Evolutionary conservation across 768 basidiomycete genomes (phyloP).

Genomic region (Rhodotorula graminis): DNA sequence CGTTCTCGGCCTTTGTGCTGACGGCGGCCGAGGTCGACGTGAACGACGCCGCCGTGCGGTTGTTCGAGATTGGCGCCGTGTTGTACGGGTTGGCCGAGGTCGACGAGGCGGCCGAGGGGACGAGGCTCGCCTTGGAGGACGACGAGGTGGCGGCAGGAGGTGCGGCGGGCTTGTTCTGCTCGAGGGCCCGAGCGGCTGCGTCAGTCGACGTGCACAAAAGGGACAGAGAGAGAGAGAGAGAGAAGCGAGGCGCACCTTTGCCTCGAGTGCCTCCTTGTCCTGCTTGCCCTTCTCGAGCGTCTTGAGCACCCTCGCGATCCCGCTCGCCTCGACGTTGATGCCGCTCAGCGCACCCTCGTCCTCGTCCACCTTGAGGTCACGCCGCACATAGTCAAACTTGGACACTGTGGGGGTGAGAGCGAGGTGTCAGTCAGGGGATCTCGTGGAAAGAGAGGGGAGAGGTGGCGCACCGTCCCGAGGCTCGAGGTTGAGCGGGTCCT

Average conservation of each 20-base stretch:
- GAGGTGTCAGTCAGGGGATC: no score
- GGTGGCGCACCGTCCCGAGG: conserved; percentile 12
- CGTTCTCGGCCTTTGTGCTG: conserved; percentile 63
- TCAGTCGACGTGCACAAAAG: no score
- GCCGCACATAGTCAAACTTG: conserved; percentile 51
- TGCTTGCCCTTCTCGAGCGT: conserved; percentile 12
- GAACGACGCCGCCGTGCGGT: conserved; percentile 82
- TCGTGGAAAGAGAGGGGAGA: not conserved
- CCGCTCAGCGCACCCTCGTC: conserved; percentile 43
- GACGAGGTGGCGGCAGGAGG: conserved; percentile 9
- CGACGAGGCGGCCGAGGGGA: conserved; percentile 34
- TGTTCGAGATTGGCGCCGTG: conserved; percentile 54
- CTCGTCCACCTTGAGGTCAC: conserved; percentile 42
- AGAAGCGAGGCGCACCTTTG: not conserved
- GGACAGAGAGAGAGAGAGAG: not conserved
- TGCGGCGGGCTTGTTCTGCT: not conserved
- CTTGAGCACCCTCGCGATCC: conserved; percentile 32
- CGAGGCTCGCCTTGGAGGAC: conserved; percentile 43
- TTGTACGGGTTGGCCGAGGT: conserved; percentile 56
- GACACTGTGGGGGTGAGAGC: conserved; percentile 36
- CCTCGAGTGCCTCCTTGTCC: conserved; percentile 12
- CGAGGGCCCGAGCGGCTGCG: not conserved
- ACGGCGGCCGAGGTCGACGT: conserved; percentile 89
- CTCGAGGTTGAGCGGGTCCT: conserved; percentile 54
- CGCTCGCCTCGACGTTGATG: conserved; percentile 49